Percentiles rank a stretch among this genome's conserved stretches.
These are phyloP conservation scores for Stevia rebaudiana DNA, from an alignment of 140 eudicot genomes.

Conservation along the genomic window DNA sequence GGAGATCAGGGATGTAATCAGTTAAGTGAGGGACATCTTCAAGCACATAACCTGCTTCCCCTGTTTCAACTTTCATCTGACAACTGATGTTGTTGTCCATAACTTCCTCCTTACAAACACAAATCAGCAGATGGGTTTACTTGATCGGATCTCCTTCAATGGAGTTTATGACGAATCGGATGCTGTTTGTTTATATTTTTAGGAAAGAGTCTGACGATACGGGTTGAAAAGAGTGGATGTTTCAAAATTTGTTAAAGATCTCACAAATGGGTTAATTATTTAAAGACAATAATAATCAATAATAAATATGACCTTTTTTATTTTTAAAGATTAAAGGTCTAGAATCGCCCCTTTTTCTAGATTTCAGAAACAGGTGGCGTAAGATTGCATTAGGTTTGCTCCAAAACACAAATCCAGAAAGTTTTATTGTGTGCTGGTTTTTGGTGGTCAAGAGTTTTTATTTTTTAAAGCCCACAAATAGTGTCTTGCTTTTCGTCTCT, in stretches of 20 bases:
- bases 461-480: neutral
- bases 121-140: slow-evolving; percentile 9
- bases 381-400: slow-evolving; percentile 13
- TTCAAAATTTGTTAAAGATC: slow-evolving; percentile 18
- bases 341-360: slow-evolving; percentile 9
- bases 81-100: slow-evolving; percentile 33
- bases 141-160: slow-evolving; percentile 16
- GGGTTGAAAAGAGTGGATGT: slow-evolving; percentile 14
- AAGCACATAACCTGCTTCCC: slow-evolving; percentile 82
- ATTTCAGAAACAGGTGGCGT: slow-evolving; percentile 27
- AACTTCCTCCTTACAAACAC: neutral
- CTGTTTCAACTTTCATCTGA: slow-evolving; percentile 63
- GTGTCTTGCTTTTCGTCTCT: neutral
- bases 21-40: slow-evolving; percentile 97
- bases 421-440: slow-evolving; percentile 20
- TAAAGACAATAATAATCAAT: slow-evolving; percentile 7
- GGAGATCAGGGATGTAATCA: slow-evolving; percentile 76
- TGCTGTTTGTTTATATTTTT: slow-evolving; percentile 16
- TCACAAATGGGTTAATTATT: slow-evolving; percentile 6
- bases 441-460: neutral
- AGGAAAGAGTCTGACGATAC: slow-evolving; percentile 18
- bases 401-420: neutral
- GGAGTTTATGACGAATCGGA: slow-evolving; percentile 17
- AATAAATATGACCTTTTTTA: neutral
- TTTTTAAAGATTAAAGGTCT: neutral